phyloP scores from a whole-genome alignment of 1,284 basidiomycete species.

The Trametes versicolor region DNA sequence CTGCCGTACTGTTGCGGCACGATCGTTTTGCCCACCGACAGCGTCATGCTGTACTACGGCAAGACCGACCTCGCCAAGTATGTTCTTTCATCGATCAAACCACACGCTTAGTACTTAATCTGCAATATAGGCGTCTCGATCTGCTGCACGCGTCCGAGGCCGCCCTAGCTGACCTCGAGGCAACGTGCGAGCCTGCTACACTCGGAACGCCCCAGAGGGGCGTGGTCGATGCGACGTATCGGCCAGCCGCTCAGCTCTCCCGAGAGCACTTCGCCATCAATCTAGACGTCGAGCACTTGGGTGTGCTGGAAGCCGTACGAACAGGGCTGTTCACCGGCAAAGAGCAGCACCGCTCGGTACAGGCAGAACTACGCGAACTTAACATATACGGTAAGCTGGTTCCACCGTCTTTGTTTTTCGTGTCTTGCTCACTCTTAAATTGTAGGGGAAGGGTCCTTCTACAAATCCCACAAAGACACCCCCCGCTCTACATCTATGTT shows the following conservation, averaged over 20 bases:
- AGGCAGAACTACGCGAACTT: conserved; percentile 42
- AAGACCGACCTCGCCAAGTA: conserved; percentile 17
- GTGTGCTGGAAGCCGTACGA: conserved; percentile 29
- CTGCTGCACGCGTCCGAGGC: conserved; percentile 5
- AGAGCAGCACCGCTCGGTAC: conserved; percentile 22
- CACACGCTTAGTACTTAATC: neutral
- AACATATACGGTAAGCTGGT: conserved; percentile 43
- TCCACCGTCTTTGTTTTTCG: too few relatives aligned
- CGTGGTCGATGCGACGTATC: conserved; percentile 40
- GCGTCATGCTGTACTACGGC: conserved; percentile 22
- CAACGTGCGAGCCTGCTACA: conserved; percentile 37
- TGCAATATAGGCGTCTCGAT: conserved; percentile 21
- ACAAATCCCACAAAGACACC: conserved; percentile 54
- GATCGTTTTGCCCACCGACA: neutral
- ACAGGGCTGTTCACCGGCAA: conserved; percentile 32
- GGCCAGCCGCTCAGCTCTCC: conserved; percentile 41
- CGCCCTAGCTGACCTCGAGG: conserved; percentile 25
- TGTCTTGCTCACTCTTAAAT: neutral
- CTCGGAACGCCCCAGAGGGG: conserved; percentile 37
- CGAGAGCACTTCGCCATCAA: conserved; percentile 32
- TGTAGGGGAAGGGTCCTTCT: conserved; percentile 36
- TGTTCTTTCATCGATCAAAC: neutral
- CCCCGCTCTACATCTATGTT: conserved; percentile 51
- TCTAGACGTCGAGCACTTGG: conserved; percentile 29
- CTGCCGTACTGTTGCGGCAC: conserved; percentile 25